Conservation (phyloP, 495 filamentous ascomycete species). For the Aspergillus cavernicola region DNA sequence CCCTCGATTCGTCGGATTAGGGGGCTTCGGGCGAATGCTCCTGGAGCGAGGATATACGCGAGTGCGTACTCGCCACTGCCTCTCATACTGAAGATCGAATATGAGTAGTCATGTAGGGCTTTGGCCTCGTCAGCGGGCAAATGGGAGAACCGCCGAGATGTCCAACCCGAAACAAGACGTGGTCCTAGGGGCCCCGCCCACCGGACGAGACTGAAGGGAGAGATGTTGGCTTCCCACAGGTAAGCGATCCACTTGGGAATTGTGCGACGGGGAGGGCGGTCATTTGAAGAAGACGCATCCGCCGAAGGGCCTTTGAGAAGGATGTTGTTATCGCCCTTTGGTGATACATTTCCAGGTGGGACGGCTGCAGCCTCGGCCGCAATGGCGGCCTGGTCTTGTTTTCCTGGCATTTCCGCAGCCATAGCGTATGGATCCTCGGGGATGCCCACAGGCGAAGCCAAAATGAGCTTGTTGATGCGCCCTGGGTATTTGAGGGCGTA, state of each 20-base stretch:
- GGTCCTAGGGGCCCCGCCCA: slow-evolving; percentile 90
- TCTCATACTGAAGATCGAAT: slow-evolving; percentile 86
- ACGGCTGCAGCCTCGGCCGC: slow-evolving; percentile 22
- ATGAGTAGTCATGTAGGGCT: slow-evolving; percentile 85
- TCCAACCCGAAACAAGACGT: slow-evolving; percentile 91
- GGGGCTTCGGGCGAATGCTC: slow-evolving; percentile 85
- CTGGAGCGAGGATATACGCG: slow-evolving; percentile 87
- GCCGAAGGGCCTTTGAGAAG: slow-evolving; percentile 51
- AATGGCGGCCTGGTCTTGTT: slow-evolving; percentile 66
- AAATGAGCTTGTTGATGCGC: slow-evolving; percentile 88
- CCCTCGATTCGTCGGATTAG: slow-evolving; percentile 81
- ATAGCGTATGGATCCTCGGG: slow-evolving; percentile 94
- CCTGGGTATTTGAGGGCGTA: slow-evolving; percentile 97
- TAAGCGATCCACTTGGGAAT: slow-evolving; percentile 82
- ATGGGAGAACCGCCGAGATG: slow-evolving; percentile 84
- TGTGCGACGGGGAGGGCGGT: slow-evolving; percentile 53
- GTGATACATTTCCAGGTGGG: slow-evolving; percentile 26
- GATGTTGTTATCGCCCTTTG: slow-evolving; percentile 54
- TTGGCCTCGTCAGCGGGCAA: slow-evolving; percentile 76
- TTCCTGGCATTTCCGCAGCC: slow-evolving; percentile 73
- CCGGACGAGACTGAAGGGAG: slow-evolving; percentile 85
- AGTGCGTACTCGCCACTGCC: slow-evolving; percentile 96
- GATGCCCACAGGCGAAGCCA: slow-evolving; percentile 90
- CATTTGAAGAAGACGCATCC: slow-evolving; percentile 28
- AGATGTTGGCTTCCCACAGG: slow-evolving; percentile 96